Conservation (phyloP, 306 rosid genomes). For the Canavalia gladiata region DNA sequence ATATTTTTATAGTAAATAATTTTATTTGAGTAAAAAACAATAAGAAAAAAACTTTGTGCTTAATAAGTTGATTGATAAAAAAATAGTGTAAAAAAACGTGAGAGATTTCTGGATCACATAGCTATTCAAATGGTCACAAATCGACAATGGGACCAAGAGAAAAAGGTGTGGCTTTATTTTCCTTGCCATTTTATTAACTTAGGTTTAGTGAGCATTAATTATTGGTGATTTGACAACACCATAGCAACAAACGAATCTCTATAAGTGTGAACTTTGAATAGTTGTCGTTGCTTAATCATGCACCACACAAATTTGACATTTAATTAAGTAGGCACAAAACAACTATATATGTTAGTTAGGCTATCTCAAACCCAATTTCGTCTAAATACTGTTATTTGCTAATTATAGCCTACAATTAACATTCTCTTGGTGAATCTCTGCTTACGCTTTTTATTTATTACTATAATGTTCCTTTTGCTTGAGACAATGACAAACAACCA, state of each 20-base stretch:
- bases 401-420: neutral
- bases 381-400: neutral
- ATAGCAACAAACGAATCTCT: conserved; percentile 22
- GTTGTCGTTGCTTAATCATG: conserved; percentile 24
- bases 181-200: neutral
- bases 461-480: neutral
- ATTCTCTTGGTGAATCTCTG: conserved; percentile 7
- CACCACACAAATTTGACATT: neutral
- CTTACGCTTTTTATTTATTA: neutral
- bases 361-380: conserved; percentile 1
- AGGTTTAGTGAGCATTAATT: neutral
- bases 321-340: neutral
- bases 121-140: conserved; percentile 1
- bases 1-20: too few species aligned
- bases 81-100: neutral
- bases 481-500: conserved; percentile 2
- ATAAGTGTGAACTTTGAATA: conserved; percentile 16
- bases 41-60: too few species aligned
- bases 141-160: neutral
- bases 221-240: conserved; percentile 34
- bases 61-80: too few species aligned
- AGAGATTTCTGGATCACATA: neutral
- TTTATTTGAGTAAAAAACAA: too few species aligned
- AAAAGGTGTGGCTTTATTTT: conserved; percentile 14
- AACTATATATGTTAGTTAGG: neutral